Conservation (phyloP, 2,329 filamentous ascomycete genomes). For the Colletotrichum somersetense region DNA sequence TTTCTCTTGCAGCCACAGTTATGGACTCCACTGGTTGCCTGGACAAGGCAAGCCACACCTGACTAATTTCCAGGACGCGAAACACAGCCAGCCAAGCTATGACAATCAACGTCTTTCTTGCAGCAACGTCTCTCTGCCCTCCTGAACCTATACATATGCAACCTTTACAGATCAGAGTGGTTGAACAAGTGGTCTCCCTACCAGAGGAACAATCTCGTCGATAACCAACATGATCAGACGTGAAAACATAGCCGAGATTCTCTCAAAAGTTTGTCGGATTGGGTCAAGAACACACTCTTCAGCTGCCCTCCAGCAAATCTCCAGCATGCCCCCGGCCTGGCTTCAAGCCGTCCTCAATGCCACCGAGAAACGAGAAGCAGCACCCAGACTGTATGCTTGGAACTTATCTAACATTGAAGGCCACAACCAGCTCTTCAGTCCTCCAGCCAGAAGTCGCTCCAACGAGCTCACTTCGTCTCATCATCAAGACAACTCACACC, state of each 20-base stretch:
- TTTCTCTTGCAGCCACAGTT: neutral
- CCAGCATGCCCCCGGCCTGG: slow-evolving; percentile 46
- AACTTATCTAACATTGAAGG: slow-evolving; percentile 47
- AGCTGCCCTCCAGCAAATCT: neutral
- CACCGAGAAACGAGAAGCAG: slow-evolving; percentile 29
- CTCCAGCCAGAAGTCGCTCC: neutral
- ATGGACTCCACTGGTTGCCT: neutral
- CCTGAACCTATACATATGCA: no score
- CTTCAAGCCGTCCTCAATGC: slow-evolving; percentile 49
- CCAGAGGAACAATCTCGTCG: neutral
- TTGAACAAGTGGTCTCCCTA: neutral
- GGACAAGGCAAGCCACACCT: slow-evolving; percentile 22
- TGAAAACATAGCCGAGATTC: neutral
- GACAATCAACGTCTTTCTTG: neutral
- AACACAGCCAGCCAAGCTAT: neutral
- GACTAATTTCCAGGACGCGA: neutral
- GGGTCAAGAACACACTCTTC: neutral
- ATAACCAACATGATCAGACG: neutral
- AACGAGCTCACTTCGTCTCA: neutral
- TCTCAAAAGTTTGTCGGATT: neutral
- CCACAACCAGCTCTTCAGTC: neutral
- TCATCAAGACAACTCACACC: slow-evolving; percentile 21
- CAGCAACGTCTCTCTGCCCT: neutral
- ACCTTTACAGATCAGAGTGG: neutral
- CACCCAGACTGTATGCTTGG: slow-evolving; percentile 56